Base-by-base conservation (phyloP, 2,329 filamentous ascomycete species). In the Xylaria sp. region DNA sequence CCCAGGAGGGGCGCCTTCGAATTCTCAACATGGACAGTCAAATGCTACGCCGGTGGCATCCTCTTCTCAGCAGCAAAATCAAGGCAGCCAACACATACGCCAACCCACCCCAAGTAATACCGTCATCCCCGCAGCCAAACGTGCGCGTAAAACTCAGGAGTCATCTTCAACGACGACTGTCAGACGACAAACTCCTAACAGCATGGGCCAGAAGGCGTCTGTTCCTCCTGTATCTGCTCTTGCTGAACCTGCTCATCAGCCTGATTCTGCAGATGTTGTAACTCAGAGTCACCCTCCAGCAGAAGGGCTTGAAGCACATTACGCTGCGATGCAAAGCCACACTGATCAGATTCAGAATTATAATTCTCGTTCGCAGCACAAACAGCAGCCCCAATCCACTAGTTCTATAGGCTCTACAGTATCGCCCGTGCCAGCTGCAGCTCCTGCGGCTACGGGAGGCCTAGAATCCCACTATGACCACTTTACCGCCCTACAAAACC, bases 391-490 rank as follows among this genome's bases (percentile, higher is more conserved):
- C 25, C 76, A 75, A 41, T 55, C 73, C 9, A 61, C 72, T n/a
- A 41, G 63, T 25, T 62, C 75, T 1, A 72, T 76, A 33, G 73
- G 75, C 15, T 71, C 69, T 39, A 72, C 72, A 3, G 62, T 68
- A 23, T 75, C 75, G 51, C 72, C 75, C 31, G 66, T 68, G 33
- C 70, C 72, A 25, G 43, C 64, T 31, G 33, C 71, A 52, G 71
- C 59, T 23, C 67, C 73, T 9, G 59, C 71, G 12, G 67, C 72
- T 12, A 68, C 74, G 1, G 75, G 77, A 43, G 75, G 78, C 15
- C 65, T 79, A 33, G 77, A 77, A 31, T 76, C 75, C 13, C 77
- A 78, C 28, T 77, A 73, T 48, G 77, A 79, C 20, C 77, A 75
- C 23, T 78, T 79, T 41, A 71, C 74, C 13, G 64, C 72, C 2